Evolutionary conservation across 768 basidiomycete species (phyloP).

Genomic region (Trametes sanguinea): DNA sequence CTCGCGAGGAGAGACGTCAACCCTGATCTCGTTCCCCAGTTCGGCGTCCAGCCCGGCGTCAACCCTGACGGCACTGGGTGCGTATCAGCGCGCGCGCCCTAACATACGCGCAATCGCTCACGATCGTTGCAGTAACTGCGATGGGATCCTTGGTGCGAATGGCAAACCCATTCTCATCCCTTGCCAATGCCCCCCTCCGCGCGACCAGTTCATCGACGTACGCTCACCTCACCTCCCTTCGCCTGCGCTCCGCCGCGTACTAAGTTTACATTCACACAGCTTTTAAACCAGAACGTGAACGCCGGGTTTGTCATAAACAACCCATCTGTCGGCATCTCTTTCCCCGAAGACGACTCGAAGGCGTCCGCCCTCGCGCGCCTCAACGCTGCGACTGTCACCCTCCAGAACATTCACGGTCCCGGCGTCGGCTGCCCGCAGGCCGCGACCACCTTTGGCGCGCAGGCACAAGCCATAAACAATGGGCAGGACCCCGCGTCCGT

Average conservation of each 20-base stretch:
- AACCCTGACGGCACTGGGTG: conserved; percentile 37
- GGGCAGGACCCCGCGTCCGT: conserved; percentile 7
- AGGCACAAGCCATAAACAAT: conserved; percentile 23
- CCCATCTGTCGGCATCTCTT: conserved; percentile 40
- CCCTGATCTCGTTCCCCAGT: conserved; percentile 34
- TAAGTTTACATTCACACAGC: conserved; percentile 20
- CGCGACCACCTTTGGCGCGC: conserved; percentile 57
- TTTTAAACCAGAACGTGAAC: conserved; percentile 42
- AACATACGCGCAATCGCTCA: background rate
- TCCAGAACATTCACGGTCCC: conserved; percentile 69
- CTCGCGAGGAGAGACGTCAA: conserved; percentile 50
- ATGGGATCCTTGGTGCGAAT: conserved; percentile 24
- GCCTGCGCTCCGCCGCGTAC: background rate
- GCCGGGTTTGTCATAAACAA: conserved; percentile 46
- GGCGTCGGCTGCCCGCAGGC: conserved; percentile 67
- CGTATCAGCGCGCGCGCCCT: background rate
- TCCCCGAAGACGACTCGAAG: conserved; percentile 44
- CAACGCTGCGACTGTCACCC: conserved; percentile 57
- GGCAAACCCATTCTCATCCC: conserved; percentile 36
- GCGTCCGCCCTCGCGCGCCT: conserved; percentile 44
- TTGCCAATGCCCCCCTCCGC: conserved; percentile 40
- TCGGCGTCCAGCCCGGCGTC: conserved; percentile 34
- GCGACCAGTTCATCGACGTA: conserved; percentile 25
- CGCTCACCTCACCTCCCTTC: background rate
- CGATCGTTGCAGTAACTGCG: conserved; percentile 25